A percentile compares a stretch with the other conserved stretches of the same genome.
Evolutionary conservation across 176 grass and related monocot species (phyloP).

Genomic region (Juncus effusus): DNA sequence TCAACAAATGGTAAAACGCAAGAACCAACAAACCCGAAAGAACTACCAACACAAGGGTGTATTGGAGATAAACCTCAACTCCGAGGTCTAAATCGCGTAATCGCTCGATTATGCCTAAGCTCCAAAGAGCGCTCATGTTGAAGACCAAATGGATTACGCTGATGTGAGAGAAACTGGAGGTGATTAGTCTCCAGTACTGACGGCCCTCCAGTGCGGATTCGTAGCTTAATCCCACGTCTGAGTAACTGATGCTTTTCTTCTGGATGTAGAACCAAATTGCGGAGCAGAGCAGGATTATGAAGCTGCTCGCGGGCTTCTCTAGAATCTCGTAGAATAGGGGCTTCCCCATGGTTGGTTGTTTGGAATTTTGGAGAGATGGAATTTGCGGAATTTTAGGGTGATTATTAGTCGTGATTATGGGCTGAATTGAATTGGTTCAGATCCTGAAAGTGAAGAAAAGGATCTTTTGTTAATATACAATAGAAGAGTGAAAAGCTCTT

Average conservation of each 20-base stretch:
- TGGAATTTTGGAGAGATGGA: not conserved
- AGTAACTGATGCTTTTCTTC: slow-evolving; percentile 73
- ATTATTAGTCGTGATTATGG: not conserved
- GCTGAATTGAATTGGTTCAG: no score
- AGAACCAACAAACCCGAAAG: slow-evolving; percentile 76
- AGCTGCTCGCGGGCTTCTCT: slow-evolving; percentile 87
- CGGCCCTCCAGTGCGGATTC: slow-evolving; percentile 59
- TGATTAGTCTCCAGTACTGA: slow-evolving; percentile 90
- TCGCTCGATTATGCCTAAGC: slow-evolving; percentile 73
- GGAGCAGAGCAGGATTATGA: slow-evolving; percentile 70
- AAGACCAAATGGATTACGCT: slow-evolving; percentile 88
- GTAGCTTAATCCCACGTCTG: slow-evolving; percentile 88
- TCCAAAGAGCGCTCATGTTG: slow-evolving; percentile 99
- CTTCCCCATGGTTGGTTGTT: slow-evolving; percentile 50
- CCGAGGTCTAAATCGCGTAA: slow-evolving; percentile 64
- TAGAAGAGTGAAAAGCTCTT: not conserved
- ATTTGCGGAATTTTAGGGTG: not conserved
- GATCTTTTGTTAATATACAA: slow-evolving; percentile 1
- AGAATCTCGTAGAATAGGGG: slow-evolving; percentile 78
- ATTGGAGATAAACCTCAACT: slow-evolving; percentile 79
- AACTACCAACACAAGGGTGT: slow-evolving; percentile 74
- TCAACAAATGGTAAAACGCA: slow-evolving; percentile 66
- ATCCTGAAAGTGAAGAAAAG: slow-evolving; percentile 3
- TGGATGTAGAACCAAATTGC: slow-evolving; percentile 95
- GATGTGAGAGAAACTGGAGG: slow-evolving; percentile 86